A percentile compares a stretch with the other conserved stretches of the same genome.
phyloP scores from a whole-genome alignment of 352 stramenopile genomes.

The Pythium phragmiticola region DNA sequence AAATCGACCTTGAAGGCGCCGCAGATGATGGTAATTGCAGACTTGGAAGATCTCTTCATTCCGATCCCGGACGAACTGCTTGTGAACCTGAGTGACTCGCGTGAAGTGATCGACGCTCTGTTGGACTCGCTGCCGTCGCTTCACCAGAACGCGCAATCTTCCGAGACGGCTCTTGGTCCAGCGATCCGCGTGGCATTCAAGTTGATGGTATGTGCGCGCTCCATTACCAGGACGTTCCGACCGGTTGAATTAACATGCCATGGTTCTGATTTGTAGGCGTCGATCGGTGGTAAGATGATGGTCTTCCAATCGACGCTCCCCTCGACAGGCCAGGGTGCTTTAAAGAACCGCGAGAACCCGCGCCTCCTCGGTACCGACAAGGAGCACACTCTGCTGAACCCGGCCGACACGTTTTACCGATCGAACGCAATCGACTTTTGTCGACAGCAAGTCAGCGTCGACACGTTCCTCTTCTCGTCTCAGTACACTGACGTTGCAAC shows the following conservation, averaged over 20 bases:
- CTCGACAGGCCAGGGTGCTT: constrained; percentile 66
- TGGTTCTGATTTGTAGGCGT: constrained; percentile 41
- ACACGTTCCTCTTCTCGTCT: constrained; percentile 96
- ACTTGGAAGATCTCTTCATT: constrained; percentile 88
- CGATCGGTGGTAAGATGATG: constrained; percentile 87
- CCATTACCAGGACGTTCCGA: not conserved
- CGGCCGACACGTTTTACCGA: constrained; percentile 89
- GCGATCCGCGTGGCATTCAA: constrained; percentile 96
- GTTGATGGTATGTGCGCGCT: constrained; percentile 92
- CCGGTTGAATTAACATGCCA: not conserved
- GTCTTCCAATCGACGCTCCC: constrained; percentile 87
- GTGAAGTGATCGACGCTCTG: constrained; percentile 93
- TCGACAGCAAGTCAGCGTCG: constrained; percentile 98
- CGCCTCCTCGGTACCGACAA: constrained; percentile 84
- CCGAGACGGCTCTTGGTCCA: constrained; percentile 79
- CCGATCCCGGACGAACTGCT: constrained; percentile 96
- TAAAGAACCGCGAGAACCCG: constrained; percentile 85
- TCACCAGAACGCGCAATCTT: constrained; percentile 76
- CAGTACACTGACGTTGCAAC: constrained; percentile 97
- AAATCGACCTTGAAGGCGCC: constrained; percentile 83
- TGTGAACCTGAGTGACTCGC: constrained; percentile 96
- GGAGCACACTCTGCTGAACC: constrained; percentile 89
- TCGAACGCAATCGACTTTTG: constrained; percentile 96
- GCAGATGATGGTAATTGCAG: constrained; percentile 89
- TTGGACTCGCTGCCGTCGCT: constrained; percentile 94